Evolutionary conservation across 129 eudicot species (phyloP), one percentile per base, ranked within the genome.

Genomic region (Flaveria robusta): DNA sequence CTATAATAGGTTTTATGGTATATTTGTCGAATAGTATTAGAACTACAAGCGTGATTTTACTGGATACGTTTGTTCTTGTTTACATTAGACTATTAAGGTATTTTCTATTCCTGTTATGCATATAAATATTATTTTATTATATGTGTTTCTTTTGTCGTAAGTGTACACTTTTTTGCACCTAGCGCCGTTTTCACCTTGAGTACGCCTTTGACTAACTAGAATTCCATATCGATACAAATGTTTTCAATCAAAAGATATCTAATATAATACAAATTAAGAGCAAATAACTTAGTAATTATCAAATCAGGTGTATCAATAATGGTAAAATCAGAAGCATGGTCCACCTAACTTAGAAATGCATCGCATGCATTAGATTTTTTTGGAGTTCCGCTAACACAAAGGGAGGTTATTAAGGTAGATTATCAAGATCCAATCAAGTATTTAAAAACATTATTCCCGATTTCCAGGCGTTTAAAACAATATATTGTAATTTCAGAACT

Each of bases 281-380:
- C 34, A 51, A 51, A 52, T 23, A 71, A 22, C 50, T 4, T 18
- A 71, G 50, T 26, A 51, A 34, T 34, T 54, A 73, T 9, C 56
- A 69, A 74, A 55, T 72, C 37, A 72, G 9, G 39, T 13, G 39
- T n/a, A 73, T 11, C 34, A 9, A 42, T 42, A 62, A 43, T 10
- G 13, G 3, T 66, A 37, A 20, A 26, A 10, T 20, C 31, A 54
- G 12, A 29, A 55, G 19, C 23, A 72, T 3, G 27, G 13, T 14
- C 37, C 52, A 5, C 76, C 31, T 71, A 51, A 31, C 76, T 52
- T 31, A 7, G 11, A 51, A 34, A 9, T 37, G 34, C 65, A 71
- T 70, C 34, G 66, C 49, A 34, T 2, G 66, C 66, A 18, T 2
- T 3, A 39, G 7, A 66, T n/a, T 9, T 71, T 12, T 34, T 5